Evolutionary conservation across 352 stramenopile species (phyloP), one percentile per base, ranked within the genome.

Genomic region (Phytopythium delawarense): DNA sequence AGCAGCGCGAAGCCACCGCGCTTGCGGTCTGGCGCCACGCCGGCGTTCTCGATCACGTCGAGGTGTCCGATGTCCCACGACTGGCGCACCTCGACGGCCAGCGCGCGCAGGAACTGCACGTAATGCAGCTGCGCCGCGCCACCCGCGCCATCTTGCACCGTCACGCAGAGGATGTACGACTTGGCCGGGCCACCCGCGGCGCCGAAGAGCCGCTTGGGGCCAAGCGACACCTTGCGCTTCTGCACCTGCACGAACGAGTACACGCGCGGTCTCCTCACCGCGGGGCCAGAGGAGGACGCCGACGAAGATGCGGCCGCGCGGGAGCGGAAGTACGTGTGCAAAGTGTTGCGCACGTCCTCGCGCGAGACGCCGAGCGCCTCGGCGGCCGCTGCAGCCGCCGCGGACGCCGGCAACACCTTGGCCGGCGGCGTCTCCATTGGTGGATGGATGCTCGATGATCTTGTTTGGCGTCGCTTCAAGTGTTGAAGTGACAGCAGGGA

Each of bases 121-220:
- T 89, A 91, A 34, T 91, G 79, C 59, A 89, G 42, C 51, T 85
- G 75, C 52, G 70, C 66, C 49, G 0, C 37, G 37, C 37, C 51
- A 23, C 44, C 28, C 20, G 35, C n/a, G 39, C 57, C 62, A 54
- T 91, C 79, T 49, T 87, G 78, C 4, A 78, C 63, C 0, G 79
- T 86, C 48, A 91, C 76, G 45, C 81, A 91, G 4, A 91, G 69
- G 28, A 91, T 82, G 59, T 87, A 91, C 57, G 76, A 77, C 61
- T 84, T 91, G 66, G 46, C 70, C 37, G 61, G 34, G 34, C 40
- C 71, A 46, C 64, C 57, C 42, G 63, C 62, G 28, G 71, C 61
- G 2, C 72, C 70, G 46, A 90, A 88, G 13, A 88, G 68, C 35
- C 76, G 76, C 61, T 89, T 91, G 65, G 60, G 72, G 40, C 72